These are phyloP conservation scores for Forsythia suspensa DNA, from an alignment of 257 asterid genomes.

Conservation along the genomic window DNA sequence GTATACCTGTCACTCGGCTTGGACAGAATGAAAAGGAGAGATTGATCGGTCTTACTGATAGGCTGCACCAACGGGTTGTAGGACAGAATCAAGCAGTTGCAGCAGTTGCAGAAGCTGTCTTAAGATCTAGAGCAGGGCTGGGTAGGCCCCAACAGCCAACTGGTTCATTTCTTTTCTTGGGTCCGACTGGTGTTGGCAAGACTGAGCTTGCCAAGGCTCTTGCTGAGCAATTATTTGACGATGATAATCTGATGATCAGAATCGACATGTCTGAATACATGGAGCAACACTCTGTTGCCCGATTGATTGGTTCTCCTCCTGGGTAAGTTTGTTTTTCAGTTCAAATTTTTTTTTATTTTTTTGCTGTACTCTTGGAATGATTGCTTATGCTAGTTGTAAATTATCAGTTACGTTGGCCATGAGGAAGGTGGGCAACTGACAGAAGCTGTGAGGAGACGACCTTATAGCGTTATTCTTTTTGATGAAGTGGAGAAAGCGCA, in stretches of 20 bases:
- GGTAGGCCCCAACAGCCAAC: constrained; percentile 93
- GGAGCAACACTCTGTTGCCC: constrained; percentile 95
- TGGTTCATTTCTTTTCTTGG: constrained; percentile 87
- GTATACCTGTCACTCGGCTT: constrained; percentile 74
- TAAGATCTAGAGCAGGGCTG: constrained; percentile 85
- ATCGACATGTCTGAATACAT: constrained; percentile 95
- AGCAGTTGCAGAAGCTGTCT: constrained; percentile 84
- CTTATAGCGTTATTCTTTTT: constrained; percentile 79
- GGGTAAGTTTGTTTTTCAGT: constrained; percentile 47
- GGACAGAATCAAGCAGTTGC: constrained; percentile 80
- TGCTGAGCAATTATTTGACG: constrained; percentile 86
- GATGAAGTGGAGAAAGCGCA: constrained; percentile 96
- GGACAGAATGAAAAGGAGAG: constrained; percentile 90
- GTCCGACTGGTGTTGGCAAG: constrained; percentile 96
- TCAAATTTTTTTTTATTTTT: not conserved
- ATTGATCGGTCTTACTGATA: constrained; percentile 65
- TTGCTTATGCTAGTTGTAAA: not conserved
- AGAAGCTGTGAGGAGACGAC: constrained; percentile 84
- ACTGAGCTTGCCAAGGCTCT: constrained; percentile 95
- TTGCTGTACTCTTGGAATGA: not conserved
- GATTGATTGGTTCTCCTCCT: constrained; percentile 93
- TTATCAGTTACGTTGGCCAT: constrained; percentile 73
- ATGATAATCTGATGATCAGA: constrained; percentile 71
- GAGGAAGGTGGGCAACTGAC: constrained; percentile 98
- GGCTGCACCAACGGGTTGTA: constrained; percentile 55